A percentile compares a stretch with the other conserved stretches of the same genome.
These are phyloP conservation scores for Cajanus cajan DNA, from an alignment of 306 rosid species.

Conservation along the genomic window DNA sequence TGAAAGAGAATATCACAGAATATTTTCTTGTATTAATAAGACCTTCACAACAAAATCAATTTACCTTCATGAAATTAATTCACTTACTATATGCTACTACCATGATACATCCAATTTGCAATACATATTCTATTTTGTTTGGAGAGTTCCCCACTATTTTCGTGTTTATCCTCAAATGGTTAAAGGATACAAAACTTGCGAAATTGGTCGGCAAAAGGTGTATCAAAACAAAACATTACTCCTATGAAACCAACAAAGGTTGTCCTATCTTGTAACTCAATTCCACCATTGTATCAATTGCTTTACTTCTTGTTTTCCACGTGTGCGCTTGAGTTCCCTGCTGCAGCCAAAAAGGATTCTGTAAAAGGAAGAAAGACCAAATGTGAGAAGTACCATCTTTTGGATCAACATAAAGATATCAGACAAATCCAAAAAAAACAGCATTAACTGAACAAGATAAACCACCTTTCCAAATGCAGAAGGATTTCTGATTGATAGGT, in stretches of 20 bases:
- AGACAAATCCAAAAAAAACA: not conserved
- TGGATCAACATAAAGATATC: not conserved
- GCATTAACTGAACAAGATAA: not conserved
- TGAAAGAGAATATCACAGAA: not conserved
- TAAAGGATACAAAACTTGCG: conserved; percentile 24
- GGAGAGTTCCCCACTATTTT: conserved; percentile 12
- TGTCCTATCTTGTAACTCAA: conserved; percentile 26
- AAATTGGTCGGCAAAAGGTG: conserved; percentile 37
- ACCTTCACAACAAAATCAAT: conserved; percentile 17
- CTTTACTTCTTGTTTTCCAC: conserved; percentile 57
- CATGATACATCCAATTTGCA: conserved; percentile 23
- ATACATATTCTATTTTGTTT: conserved; percentile 13
- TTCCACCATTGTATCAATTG: conserved; percentile 38
- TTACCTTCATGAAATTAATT: conserved; percentile 22
- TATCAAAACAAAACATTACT: conserved; percentile 33
- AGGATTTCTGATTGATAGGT: conserved; percentile 72
- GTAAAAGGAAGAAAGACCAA: conserved; percentile 20
- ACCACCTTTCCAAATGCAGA: conserved; percentile 67
- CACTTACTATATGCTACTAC: conserved; percentile 9
- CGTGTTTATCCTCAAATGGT: conserved; percentile 27
- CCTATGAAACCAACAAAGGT: conserved; percentile 39
- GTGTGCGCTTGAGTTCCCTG: conserved; percentile 69
- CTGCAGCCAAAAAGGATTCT: conserved; percentile 74
- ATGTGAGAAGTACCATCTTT: conserved; percentile 9
- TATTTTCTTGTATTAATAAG: conserved; percentile 8